Evolutionary conservation across 2,329 filamentous ascomycete species (phyloP).

Genomic region (Ophiostoma sp.): DNA sequence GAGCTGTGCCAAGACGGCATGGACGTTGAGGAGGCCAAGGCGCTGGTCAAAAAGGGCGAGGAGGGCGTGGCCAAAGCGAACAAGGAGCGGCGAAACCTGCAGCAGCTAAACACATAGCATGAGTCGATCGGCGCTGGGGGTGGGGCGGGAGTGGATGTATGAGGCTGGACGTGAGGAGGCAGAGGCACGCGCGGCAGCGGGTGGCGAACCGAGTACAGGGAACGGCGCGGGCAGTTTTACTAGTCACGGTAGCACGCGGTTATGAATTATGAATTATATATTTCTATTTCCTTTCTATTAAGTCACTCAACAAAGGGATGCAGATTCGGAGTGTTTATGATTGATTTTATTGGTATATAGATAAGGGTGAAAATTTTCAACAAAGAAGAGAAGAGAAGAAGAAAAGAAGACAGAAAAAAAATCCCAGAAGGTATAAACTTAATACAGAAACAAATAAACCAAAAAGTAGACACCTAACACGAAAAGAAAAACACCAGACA

Average conservation of each 20-base stretch:
- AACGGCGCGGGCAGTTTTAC: not conserved
- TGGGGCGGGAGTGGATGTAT: no score
- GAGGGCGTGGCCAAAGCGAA: conserved; percentile 9
- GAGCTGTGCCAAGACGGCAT: conserved; percentile 94
- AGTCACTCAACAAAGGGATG: not conserved
- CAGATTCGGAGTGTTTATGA: conserved; percentile 7
- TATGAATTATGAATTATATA: not conserved
- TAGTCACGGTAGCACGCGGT: not conserved
- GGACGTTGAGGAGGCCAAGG: conserved; percentile 95
- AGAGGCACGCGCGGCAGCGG: not conserved
- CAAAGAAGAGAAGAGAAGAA: not conserved
- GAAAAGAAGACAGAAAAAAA: not conserved
- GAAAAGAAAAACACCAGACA: not conserved
- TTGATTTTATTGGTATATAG: conserved; percentile 9
- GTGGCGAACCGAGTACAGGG: not conserved
- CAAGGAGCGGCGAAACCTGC: not conserved
- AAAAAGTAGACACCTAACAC: not conserved
- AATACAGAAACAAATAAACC: not conserved
- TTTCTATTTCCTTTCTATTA: no score
- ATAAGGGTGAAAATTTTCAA: not conserved
- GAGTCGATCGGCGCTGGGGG: not conserved
- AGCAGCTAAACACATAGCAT: not conserved
- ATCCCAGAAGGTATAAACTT: not conserved
- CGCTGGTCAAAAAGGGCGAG: conserved; percentile 52
- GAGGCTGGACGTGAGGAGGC: not conserved